Base-by-base conservation (phyloP, 2,329 filamentous ascomycete genomes). In the Lachnum nothofagi region DNA sequence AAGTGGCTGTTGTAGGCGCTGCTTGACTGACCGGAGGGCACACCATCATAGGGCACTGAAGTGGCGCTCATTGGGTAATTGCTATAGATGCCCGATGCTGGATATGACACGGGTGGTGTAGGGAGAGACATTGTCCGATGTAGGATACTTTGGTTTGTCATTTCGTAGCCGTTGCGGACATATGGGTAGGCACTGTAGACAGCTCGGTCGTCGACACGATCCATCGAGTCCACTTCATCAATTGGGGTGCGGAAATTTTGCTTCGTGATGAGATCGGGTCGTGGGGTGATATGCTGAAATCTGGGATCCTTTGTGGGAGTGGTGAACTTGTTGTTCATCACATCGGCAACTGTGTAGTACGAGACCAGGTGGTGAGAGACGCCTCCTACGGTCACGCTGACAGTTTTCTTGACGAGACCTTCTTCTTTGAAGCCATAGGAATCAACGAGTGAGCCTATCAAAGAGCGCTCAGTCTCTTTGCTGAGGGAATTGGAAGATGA, bases 381-480 rank as follows among this genome's bases (percentile, higher is more conserved):
- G 2, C 85, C 85, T 22, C 84, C 77, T 43, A 85, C 82, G 2
- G 78, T 82, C 33, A 95, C 80, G 59, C 85, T 91, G 68, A 95
- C 90, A 0, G 90, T 95, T 73, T 95, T 95, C 76, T 96, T 96
- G 54, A 95, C 80, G 34, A 96, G 70, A 0, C 91, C 90, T 1
- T 82, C 79, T 12, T 82, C 74, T 62, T 93, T 93, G 76, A 95
- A 95, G 25, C 83, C 81, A 60, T 95, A 95, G 0, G 86, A 90
- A 68, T 95, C 90, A n/a, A 91, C 80, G 10, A 95, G 74, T 1
- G 89, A 94, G 5, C 90, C 91, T 38, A 93, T 82, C 45, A 91
- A 48, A 8, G 59, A 60, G 10, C 62, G 55, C 48, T 63, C 61
- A 5, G 58, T 61, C 29, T 65, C 63, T 37, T 62, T 64, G 46